Percentiles rank a stretch among this genome's conserved stretches.
phyloP scores from a whole-genome alignment of 1,284 basidiomycete species.

The Meripilus lineatus region DNA sequence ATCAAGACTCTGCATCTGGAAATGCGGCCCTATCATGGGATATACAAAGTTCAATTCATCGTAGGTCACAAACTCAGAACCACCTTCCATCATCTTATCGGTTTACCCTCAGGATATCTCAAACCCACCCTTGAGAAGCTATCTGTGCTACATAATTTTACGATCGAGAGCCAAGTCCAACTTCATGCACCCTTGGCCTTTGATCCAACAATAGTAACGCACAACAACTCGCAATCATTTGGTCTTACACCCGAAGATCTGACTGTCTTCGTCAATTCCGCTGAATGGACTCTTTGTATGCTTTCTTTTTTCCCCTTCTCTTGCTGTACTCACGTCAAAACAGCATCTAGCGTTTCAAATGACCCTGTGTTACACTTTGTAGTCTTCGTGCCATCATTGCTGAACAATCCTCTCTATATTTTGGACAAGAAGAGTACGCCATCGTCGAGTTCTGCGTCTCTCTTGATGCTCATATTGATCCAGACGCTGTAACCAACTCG shows the following conservation, averaged over 20 bases:
- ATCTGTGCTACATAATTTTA: conserved; percentile 78
- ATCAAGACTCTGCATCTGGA: conserved; percentile 79
- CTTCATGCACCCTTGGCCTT: conserved; percentile 90
- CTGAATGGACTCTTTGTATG: conserved; percentile 90
- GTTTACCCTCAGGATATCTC: conserved; percentile 55
- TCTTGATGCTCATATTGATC: background rate
- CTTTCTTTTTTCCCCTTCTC: conserved; percentile 9
- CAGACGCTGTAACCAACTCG: conserved; percentile 36
- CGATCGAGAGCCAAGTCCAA: conserved; percentile 91
- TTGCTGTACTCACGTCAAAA: conserved; percentile 2
- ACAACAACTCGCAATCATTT: conserved; percentile 35
- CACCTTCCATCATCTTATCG: conserved; percentile 11
- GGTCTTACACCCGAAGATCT: conserved; percentile 76
- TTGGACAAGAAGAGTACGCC: conserved; percentile 36
- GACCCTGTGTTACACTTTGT: conserved; percentile 94
- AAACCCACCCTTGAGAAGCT: conserved; percentile 61
- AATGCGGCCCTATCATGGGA: conserved; percentile 68
- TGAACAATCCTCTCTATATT: conserved; percentile 68
- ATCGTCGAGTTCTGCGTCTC: background rate
- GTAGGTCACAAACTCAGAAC: conserved; percentile 40
- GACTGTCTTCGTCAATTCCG: conserved; percentile 92
- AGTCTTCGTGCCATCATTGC: conserved; percentile 78
- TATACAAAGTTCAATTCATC: conserved; percentile 52
- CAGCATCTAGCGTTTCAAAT: conserved; percentile 79
- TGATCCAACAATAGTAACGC: conserved; percentile 43